Evolutionary conservation across 257 asterid genomes (phyloP).

Genomic region (Salvia miltiorrhiza): DNA sequence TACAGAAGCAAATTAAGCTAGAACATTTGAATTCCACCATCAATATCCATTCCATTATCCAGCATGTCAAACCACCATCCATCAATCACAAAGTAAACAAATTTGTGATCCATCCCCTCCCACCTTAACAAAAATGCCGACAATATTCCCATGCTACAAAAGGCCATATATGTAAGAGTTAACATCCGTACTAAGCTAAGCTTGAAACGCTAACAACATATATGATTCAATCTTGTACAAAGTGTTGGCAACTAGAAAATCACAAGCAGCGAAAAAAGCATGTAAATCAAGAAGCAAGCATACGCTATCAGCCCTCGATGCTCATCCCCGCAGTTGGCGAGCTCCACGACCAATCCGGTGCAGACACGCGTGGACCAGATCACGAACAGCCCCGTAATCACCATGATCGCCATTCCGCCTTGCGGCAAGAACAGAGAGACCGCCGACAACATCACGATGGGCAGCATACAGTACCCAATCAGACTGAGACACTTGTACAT

Average conservation of each 20-base stretch:
- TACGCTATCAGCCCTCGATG: constrained; percentile 80
- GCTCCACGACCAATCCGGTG: constrained; percentile 82
- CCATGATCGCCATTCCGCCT: constrained; percentile 72
- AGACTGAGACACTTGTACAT: constrained; percentile 81
- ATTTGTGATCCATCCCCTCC: constrained; percentile 1
- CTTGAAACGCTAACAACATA: constrained; percentile 18
- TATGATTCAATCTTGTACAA: constrained; percentile 19
- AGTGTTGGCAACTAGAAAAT: constrained; percentile 38
- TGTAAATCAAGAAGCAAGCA: constrained; percentile 84
- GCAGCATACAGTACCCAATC: constrained; percentile 89
- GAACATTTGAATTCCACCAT: neutral
- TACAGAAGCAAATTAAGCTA: neutral
- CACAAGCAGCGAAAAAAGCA: constrained; percentile 79
- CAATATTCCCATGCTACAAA: constrained; percentile 16
- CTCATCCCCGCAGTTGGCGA: constrained; percentile 84
- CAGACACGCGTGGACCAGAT: constrained; percentile 92
- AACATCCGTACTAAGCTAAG: constrained; percentile 20
- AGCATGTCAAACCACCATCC: constrained; percentile 14
- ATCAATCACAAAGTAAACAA: constrained; percentile 1
- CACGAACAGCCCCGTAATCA: constrained; percentile 58
- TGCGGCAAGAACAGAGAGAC: constrained; percentile 77
- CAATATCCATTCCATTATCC: constrained; percentile 2
- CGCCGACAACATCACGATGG: constrained; percentile 80
- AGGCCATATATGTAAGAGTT: neutral
- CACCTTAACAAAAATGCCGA: constrained; percentile 16